Evolutionary conservation across 257 asterid genomes (phyloP), one percentile per base, ranked within the genome.

Genomic region (Haberlea rhodopensis): DNA sequence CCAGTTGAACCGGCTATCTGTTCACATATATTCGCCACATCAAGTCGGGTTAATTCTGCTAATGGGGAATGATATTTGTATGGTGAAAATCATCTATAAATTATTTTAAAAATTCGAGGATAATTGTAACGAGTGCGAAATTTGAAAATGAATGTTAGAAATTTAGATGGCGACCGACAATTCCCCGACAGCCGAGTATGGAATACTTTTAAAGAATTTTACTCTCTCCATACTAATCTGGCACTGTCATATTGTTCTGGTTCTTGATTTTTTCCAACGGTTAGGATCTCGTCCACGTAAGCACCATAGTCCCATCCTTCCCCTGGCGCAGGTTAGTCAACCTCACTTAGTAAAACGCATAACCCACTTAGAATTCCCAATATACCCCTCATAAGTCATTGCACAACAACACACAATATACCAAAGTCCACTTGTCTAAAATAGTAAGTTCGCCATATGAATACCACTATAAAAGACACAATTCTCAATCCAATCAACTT

Each of bases 251-350:
- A 15, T 15, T 15, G 5, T 16, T 16, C n/a, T n/a, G 3, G 10
- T 34, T 37, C 5, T 4, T 32, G 48, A 37, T 37, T 10, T 15
- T 43, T 15, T 43, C 19, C 20, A 4, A 43, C 51, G 51, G 51
- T 15, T n/a, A n/a, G n/a, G n/a, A n/a, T n/a, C n/a, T n/a, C n/a
- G 28, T 73, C 70, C 65, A 65, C 77, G 75, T 19, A 11, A 8
- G 13, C 45, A 16, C n/a, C n/a, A n/a, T n/a, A 9, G 3, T 11
- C 62, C 25, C 25, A n/a, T n/a, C 53, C 70, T 77, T 20, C 57
- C 23, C 61, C 59, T 68, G 53, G 83, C 87, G 86, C 80, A 81
- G 16, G 66, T 81, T 87, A 82, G 86, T 25, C 57, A 24, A 0
- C 0, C 57, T 76, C 78, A 74, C 52, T 51, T 25, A 45, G 32